These are phyloP conservation scores for Talaromyces sp. DNA, from an alignment of 2,329 filamentous ascomycete species.

Conservation along the genomic window DNA sequence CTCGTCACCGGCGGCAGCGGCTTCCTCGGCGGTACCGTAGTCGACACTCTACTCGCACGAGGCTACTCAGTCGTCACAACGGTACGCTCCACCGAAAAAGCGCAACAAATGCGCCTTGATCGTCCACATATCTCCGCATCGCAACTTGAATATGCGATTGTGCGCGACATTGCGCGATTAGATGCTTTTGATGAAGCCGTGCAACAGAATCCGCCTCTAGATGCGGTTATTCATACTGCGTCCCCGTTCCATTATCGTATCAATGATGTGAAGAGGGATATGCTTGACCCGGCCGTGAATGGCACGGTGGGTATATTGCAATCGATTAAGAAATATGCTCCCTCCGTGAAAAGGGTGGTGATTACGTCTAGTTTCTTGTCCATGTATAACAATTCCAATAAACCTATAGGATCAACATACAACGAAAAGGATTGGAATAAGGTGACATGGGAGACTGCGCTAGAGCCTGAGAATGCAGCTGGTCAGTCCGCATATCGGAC, in stretches of 20 bases:
- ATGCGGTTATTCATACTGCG: conserved; percentile 36
- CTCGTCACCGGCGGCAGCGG: conserved; percentile 20
- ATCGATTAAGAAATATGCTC: conserved; percentile 22
- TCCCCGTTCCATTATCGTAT: conserved; percentile 23
- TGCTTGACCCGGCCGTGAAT: conserved; percentile 27
- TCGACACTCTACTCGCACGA: conserved; percentile 23
- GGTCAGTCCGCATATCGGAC: conserved; percentile 40
- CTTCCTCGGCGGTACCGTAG: conserved; percentile 25
- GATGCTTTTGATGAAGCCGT: conserved; percentile 35
- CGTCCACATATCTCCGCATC: conserved; percentile 20
- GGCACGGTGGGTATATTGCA: conserved; percentile 26
- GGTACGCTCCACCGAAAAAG: conserved; percentile 24
- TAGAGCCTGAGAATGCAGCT: conserved; percentile 16
- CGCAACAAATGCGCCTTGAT: conserved; percentile 22
- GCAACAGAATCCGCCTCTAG: conserved; percentile 15
- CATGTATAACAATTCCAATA: conserved; percentile 41
- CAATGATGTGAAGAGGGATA: conserved; percentile 27
- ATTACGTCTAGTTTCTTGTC: conserved; percentile 53
- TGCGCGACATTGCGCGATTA: conserved; percentile 27
- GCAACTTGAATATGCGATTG: conserved; percentile 26
- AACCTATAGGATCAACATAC: conserved; percentile 37
- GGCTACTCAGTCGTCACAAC: conserved; percentile 24
- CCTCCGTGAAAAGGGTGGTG: conserved; percentile 40
- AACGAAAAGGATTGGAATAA: conserved; percentile 51
- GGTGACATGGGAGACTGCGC: conserved; percentile 43